phyloP scores from a whole-genome alignment of 192 early-diverging fungal species.

The Spizellomyces punctatus region DNA sequence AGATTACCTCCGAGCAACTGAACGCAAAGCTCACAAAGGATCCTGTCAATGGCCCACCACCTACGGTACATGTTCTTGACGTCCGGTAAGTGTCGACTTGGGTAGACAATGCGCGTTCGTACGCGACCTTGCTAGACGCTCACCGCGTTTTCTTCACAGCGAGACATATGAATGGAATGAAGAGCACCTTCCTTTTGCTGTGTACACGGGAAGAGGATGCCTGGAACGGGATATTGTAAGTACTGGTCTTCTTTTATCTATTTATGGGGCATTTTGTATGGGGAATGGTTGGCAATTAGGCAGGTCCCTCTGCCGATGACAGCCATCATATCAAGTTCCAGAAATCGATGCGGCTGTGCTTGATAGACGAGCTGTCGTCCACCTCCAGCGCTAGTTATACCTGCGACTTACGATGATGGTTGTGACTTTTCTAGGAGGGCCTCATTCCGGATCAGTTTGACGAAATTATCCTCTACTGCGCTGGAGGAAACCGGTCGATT shows the following conservation, averaged over 20 bases:
- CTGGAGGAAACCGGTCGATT: conserved; percentile 50
- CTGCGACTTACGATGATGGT: background rate
- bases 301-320: too few relatives aligned
- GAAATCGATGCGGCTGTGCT: too few relatives aligned
- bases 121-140: background rate
- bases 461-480: conserved; percentile 58
- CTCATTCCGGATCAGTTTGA: conserved; percentile 52
- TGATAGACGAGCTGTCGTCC: too few relatives aligned
- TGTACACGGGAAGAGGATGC: conserved; percentile 54
- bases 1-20: conserved; percentile 35
- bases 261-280: background rate
- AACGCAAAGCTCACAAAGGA: conserved; percentile 30
- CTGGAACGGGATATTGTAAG: conserved; percentile 60
- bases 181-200: conserved; percentile 50
- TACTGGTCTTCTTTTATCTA: background rate
- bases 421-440: conserved; percentile 37
- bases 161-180: conserved; percentile 61
- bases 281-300: background rate
- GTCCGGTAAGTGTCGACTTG: conserved; percentile 38
- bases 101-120: background rate
- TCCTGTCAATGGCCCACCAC: conserved; percentile 30
- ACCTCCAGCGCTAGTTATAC: too few relatives aligned
- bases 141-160: conserved; percentile 14
- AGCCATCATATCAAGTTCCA: too few relatives aligned
- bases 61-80: conserved; percentile 47